Evolutionary conservation across 192 early-diverging fungal genomes (phyloP), one percentile per base, ranked within the genome.

Genomic region (Gaertneriomyces semiglobifer): DNA sequence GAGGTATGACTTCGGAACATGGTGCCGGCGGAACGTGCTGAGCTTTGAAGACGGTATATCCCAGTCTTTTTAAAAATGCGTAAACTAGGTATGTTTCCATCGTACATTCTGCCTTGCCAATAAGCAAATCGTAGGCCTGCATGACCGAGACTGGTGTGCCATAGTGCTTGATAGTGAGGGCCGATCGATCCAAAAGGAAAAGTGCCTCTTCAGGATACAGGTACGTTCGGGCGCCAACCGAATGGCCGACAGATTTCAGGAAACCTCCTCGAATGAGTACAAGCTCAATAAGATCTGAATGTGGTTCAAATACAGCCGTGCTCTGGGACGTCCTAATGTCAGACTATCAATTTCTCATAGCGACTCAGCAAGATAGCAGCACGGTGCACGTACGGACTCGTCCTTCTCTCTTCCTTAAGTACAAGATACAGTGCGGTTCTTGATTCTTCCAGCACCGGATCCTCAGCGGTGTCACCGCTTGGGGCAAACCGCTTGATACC

Each of bases 401-500:
- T 56, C 10, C 45, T 16, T 16, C 66, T 43, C 58, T 68, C 66
- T 41, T 68, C 66, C 48, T 5, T 18, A 2, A 68, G 43, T 25
- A 68, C 47, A 6, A 12, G 19, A 16, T 53, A 33, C 14, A 68
- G 38, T 25, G 66, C 66, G 38, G 19, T 44, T 6, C 66, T 56
- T n/a, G 66, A 58, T 6, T 62, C 66, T 38, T 18, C 14, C 46
- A 61, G 14, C 5, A 58, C 66, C 5, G 12, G 7, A 7, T 18
- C n/a, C 58, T 68, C 58, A 44, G n/a, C 11, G 10, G 14, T 50
- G 18, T 56, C 58, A 14, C 66, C 66, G 38, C 51, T 58, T 20
- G 66, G 66, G 14, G 25, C 59, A 43, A 68, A 68, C 25, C 60
- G 46, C 45, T 68, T 68, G 44, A 48, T 68, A 14, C 66, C 66